phyloP scores from a whole-genome alignment of 2,329 filamentous ascomycete genomes.

The Blastomyces emzantsi region DNA sequence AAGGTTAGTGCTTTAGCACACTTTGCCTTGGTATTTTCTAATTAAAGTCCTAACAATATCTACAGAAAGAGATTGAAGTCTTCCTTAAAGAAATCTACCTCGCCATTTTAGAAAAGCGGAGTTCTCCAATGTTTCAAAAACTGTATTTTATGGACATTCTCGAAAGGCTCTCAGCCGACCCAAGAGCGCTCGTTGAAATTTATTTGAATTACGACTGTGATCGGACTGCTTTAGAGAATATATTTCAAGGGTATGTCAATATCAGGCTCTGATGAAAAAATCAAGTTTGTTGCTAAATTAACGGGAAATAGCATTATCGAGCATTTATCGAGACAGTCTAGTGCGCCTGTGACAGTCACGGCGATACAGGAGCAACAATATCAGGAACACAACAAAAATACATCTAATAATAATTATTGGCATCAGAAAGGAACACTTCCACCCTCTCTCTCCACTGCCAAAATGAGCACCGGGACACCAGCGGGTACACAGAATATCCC shows the following conservation, averaged over 20 bases:
- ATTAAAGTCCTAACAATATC: conserved; percentile 15
- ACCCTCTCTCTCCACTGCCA: conserved; percentile 72
- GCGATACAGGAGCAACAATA: conserved; percentile 75
- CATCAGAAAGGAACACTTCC: conserved; percentile 77
- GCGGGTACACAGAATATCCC: conserved; percentile 57
- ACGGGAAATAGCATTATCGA: conserved; percentile 61
- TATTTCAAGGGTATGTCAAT: conserved; percentile 61
- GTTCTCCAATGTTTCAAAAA: conserved; percentile 82
- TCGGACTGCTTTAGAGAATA: conserved; percentile 82
- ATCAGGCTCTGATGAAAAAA: background rate
- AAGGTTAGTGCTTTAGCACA: conserved; percentile 52
- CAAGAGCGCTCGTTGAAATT: conserved; percentile 80
- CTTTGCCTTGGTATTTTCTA: background rate
- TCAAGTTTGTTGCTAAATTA: conserved; percentile 3
- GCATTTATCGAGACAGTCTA: conserved; percentile 80
- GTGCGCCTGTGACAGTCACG: conserved; percentile 64
- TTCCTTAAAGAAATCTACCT: conserved; percentile 97
- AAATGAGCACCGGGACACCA: conserved; percentile 50
- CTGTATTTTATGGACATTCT: conserved; percentile 82
- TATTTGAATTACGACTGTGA: conserved; percentile 99
- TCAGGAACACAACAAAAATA: conserved; percentile 61
- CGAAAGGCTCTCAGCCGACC: conserved; percentile 73
- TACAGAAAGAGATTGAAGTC: conserved; percentile 88
- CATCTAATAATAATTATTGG: conserved; percentile 62
- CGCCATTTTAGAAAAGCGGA: conserved; percentile 78